Base-by-base conservation (phyloP, 768 basidiomycete genomes). In the Panaeolus cyanescens region DNA sequence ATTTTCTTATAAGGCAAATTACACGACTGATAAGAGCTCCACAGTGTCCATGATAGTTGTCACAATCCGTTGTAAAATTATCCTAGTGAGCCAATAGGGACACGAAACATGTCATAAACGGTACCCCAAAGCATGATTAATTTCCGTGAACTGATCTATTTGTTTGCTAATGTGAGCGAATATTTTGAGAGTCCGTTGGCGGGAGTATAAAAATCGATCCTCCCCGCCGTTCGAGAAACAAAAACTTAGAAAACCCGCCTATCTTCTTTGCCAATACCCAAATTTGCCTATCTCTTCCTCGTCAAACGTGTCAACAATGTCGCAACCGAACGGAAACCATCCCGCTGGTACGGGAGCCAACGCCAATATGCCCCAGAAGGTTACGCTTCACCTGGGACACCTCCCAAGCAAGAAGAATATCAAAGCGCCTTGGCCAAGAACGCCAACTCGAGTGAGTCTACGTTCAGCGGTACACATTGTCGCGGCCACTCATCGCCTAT, bases 311-410 rank as follows among this genome's bases (percentile, higher is more conserved):
- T 40, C 7, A 54, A 39, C 42, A 22, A 19, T 20, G 22, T 55
- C 40, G 20, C 34, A 36, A 62, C 31, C 25, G 31, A 54, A 34
- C 56, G 17, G 25, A 8, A 59, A 34, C 40, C 33, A 17, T 8
- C 45, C 55, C 36, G 34, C 61, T 32, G 53, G 33, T 8, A 28
- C 32, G 10, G 53, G 55, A 15, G 58, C 62, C 4, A 58, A 54
- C 13, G 54, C 54, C 19, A 63, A 55, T 72, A 77, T 30, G 69
- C 70, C 25, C 79, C 79, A 3, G 12, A 82, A 83, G 53, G 86
- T 92, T 58, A 88, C 88, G 54, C 83, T 92, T 31, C 86, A 87
- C 55, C 84, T 92, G 30, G 90, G 88, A 1, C 88, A 92, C 71
- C 76, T 92, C 30, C 91, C 90, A 0, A 83, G 83, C 64, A 90